A percentile compares a stretch with the other conserved stretches of the same genome.
Evolutionary conservation across 345 rosid genomes (phyloP).

Genomic region (Fremontodendron californicum): DNA sequence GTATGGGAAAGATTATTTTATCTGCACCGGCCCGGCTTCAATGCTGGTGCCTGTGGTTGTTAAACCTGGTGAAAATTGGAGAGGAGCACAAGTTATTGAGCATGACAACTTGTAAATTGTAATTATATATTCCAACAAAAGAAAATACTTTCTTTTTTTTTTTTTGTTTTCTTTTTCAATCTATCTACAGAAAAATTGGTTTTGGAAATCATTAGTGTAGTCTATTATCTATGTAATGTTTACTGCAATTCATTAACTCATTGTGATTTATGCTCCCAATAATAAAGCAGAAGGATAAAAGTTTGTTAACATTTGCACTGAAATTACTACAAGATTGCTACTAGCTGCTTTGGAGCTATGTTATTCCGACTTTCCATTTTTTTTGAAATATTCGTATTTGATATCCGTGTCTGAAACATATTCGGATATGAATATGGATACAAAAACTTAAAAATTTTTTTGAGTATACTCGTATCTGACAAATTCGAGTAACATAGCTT

Average conservation of each 20-base stretch:
- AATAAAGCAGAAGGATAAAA: neutral
- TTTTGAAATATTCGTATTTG: neutral
- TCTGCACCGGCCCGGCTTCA: conserved; percentile 80
- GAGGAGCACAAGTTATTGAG: conserved; percentile 85
- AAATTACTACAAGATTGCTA: neutral
- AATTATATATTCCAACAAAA: conserved; percentile 20
- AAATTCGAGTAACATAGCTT: neutral
- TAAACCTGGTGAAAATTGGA: conserved; percentile 65
- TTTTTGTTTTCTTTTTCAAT: neutral
- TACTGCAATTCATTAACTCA: conserved; percentile 6
- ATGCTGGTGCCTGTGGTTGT: conserved; percentile 67
- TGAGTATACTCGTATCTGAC: neutral
- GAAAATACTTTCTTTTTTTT: neutral
- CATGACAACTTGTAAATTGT: conserved; percentile 84
- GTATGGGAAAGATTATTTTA: conserved; percentile 59
- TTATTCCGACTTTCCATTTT: no score
- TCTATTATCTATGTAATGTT: neutral
- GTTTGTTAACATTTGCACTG: neutral
- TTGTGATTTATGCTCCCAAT: neutral
- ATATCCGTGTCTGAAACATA: neutral
- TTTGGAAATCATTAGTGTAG: neutral
- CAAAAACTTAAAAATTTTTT: no score
- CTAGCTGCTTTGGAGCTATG: neutral
- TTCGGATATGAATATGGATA: neutral
- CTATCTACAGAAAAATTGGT: neutral